Evolutionary conservation across 768 basidiomycete genomes (phyloP).

Genomic region (Boletus vermiculosoides): DNA sequence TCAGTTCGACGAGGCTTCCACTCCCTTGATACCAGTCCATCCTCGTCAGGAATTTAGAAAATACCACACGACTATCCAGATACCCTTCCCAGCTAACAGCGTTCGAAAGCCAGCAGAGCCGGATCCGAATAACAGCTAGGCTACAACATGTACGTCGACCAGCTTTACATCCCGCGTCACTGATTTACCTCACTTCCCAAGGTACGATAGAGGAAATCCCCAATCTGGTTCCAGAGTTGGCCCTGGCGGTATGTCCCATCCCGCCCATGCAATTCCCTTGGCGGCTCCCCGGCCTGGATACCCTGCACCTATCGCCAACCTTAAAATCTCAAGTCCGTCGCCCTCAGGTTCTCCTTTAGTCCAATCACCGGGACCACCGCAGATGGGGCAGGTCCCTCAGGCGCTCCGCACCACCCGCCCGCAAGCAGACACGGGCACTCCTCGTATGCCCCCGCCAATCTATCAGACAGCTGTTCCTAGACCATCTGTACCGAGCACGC

Average conservation of each 20-base stretch:
- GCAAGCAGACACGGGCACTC: constrained; percentile 16
- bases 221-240: constrained; percentile 56
- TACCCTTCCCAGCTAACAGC: constrained; percentile 34
- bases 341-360: constrained; percentile 38
- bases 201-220: constrained; percentile 59
- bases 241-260: constrained; percentile 35
- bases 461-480: constrained; percentile 31
- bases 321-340: constrained; percentile 54
- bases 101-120: constrained; percentile 45
- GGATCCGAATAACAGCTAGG: constrained; percentile 50
- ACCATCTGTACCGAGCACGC: constrained; percentile 47
- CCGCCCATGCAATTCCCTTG: constrained; percentile 42
- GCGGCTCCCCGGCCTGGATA: constrained; percentile 75
- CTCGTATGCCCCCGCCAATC: constrained; percentile 32
- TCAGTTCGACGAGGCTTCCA: constrained; percentile 27
- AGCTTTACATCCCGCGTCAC: constrained; percentile 6
- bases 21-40: constrained; percentile 27
- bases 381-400: constrained; percentile 33
- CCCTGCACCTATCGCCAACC: constrained; percentile 63
- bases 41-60: not conserved
- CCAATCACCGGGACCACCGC: constrained; percentile 19
- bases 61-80: constrained; percentile 10
- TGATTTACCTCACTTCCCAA: constrained; percentile 27
- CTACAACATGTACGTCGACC: constrained; percentile 61
- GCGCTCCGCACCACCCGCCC: constrained; percentile 22